Base-by-base conservation (phyloP, 768 basidiomycete species). In the Royoungia palumana region DNA sequence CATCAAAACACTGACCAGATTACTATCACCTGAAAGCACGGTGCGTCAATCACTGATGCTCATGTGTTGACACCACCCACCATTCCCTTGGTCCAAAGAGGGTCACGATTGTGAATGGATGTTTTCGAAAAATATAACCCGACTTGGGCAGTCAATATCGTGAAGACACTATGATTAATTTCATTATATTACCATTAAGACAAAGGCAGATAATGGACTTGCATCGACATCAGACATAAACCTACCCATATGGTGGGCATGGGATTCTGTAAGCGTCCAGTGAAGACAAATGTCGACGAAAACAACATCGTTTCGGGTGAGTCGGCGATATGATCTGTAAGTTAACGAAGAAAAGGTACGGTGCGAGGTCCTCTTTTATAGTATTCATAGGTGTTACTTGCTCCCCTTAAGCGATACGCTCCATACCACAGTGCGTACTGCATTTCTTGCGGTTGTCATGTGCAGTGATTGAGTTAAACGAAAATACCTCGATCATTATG, bases 81-180 rank as follows among this genome's bases (percentile, higher is more conserved):
- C 19, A 54, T 17, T 21, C 46, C 35, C 45, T 63, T 64, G 36
- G 58, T 37, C 63, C 63, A 64, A 44, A 32, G 19, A 35, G 52
- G 25, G 6, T 64, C 64, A 22, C 56, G 54, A 28, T 34, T 13
- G 38, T 49, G 58, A 34, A 55, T 21, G 12, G 49, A 2, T 9
- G n/a, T 34, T 17, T 32, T 65, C 50, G 55, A 40, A 46, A 66
- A 50, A 37, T 64, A 66, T 8, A 56, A n/a, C 39, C 25, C 51
- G 12, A 64, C 56, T 51, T 64, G 63, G 20, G 38, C 1, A 8
- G 61, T 63, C n/a, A 66, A 30, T 34, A 63, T 41, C 34, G 53
- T 1, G 28, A 63, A 64, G 30, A 53, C 13, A 14, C 63, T 64
- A 11, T 24, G 1, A 6, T 1, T 14, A 16, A 14, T 6, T 32